These are phyloP conservation scores for Abrus precatorius DNA, from an alignment of 306 rosid species.

Conservation along the genomic window DNA sequence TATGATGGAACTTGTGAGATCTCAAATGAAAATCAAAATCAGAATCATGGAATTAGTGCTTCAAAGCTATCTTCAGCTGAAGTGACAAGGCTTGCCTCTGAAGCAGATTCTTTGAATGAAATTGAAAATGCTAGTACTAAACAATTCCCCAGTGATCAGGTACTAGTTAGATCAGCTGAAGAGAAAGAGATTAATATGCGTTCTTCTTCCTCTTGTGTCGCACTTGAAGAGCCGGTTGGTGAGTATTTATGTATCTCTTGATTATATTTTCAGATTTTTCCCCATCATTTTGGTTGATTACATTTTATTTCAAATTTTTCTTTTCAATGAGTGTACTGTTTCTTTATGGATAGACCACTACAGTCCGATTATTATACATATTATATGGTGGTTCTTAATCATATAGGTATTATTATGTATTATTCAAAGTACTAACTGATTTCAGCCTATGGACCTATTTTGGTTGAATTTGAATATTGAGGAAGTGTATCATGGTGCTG, in stretches of 20 bases:
- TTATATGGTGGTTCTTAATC: slow-evolving; percentile 48
- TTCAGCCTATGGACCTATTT: slow-evolving; percentile 1
- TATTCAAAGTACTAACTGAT: not conserved
- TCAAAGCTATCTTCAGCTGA: slow-evolving; percentile 49
- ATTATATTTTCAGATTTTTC: slow-evolving; percentile 26
- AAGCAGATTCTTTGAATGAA: slow-evolving; percentile 45
- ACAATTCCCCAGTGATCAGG: slow-evolving; percentile 38
- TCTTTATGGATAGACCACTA: slow-evolving; percentile 46
- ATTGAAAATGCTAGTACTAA: slow-evolving; percentile 55
- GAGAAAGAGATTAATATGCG: slow-evolving; percentile 47
- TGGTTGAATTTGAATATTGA: not conserved
- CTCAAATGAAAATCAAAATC: slow-evolving; percentile 48
- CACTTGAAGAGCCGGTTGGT: slow-evolving; percentile 61
- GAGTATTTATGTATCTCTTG: slow-evolving; percentile 45
- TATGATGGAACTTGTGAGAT: slow-evolving; percentile 43
- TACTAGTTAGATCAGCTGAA: slow-evolving; percentile 40
- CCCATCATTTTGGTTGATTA: slow-evolving; percentile 34
- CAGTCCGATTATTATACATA: slow-evolving; percentile 43
- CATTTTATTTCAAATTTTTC: slow-evolving; percentile 44
- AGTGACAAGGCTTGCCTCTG: slow-evolving; percentile 43
- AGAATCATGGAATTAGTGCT: slow-evolving; percentile 33
- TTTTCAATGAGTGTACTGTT: slow-evolving; percentile 27
- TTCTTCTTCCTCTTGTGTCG: slow-evolving; percentile 49
- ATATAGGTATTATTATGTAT: slow-evolving; percentile 43
- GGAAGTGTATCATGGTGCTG: not conserved